phyloP scores from a whole-genome alignment of 2,329 filamentous ascomycete genomes.

The Sporothrix brasiliensis region DNA sequence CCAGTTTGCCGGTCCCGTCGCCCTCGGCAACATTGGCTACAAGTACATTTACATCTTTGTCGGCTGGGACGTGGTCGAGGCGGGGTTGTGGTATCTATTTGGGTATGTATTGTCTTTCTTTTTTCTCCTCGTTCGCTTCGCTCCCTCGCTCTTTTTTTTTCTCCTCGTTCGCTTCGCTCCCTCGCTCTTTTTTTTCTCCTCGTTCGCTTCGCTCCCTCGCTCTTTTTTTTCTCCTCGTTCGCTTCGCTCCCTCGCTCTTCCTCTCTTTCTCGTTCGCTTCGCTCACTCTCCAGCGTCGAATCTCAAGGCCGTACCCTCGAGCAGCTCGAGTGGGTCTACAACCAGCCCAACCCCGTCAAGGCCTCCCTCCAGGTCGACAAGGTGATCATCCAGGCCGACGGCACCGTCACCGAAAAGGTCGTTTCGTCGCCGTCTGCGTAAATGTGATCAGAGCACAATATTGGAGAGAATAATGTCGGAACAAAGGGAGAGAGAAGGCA shows the following conservation, averaged over 20 bases:
- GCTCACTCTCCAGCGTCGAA: conserved; percentile 47
- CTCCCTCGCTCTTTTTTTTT: background rate
- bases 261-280: background rate
- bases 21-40: conserved; percentile 49
- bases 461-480: background rate
- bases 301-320: conserved; percentile 54
- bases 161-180: background rate
- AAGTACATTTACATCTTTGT: conserved; percentile 54
- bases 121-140: background rate
- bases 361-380: conserved; percentile 53
- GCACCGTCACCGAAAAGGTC: conserved; percentile 52
- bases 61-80: conserved; percentile 52
- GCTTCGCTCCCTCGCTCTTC: background rate
- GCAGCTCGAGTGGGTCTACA: conserved; percentile 55
- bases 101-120: conserved; percentile 44
- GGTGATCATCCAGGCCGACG: conserved; percentile 51
- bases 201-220: background rate
- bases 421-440: conserved; percentile 32
- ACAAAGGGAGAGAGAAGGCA: background rate
- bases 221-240: no score
- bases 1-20: conserved; percentile 53
- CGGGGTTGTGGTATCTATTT: conserved; percentile 51
- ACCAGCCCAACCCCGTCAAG: conserved; percentile 54
- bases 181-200: background rate
- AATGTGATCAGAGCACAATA: background rate